These are phyloP conservation scores for Angomonas ambiguus DNA, from an alignment of 208 protist genomes.

Conservation along the genomic window DNA sequence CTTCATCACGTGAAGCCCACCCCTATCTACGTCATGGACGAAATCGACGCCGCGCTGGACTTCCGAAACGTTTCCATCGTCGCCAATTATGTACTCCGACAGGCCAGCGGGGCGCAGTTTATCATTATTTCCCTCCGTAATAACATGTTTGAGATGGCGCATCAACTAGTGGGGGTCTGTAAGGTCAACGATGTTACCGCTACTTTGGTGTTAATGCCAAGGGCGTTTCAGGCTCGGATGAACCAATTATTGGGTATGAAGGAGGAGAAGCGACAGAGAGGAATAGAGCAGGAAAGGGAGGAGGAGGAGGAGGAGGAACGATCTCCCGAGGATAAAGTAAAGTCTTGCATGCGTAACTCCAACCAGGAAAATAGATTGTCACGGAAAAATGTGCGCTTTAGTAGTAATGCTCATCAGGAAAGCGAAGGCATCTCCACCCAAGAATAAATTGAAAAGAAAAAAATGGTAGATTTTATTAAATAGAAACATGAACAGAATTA, in stretches of 20 bases:
- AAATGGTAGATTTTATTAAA: no score
- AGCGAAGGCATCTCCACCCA: not conserved
- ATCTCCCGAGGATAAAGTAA: not conserved
- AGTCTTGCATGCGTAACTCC: not conserved
- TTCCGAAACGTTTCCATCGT: conserved; percentile 99
- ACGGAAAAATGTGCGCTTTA: conserved; percentile 40
- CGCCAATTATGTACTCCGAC: conserved; percentile 98
- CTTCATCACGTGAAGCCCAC: conserved; percentile 99
- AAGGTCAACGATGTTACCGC: conserved; percentile 98
- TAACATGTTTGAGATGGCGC: conserved; percentile 98
- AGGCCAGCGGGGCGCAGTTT: conserved; percentile 99
- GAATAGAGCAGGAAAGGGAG: not conserved
- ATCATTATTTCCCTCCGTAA: conserved; percentile 99
- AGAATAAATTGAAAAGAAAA: not conserved
- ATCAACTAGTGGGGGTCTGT: conserved; percentile 99
- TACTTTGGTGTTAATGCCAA: conserved; percentile 96
- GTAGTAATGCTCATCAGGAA: not conserved
- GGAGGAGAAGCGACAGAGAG: not conserved
- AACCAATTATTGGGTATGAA: conserved; percentile 11
- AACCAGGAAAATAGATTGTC: not conserved
- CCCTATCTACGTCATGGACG: conserved; percentile 99
- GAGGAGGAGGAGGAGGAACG: not conserved
- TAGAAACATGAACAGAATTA: no score
- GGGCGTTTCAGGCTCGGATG: conserved; percentile 49
- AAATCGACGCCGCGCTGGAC: conserved; percentile 99